Base-by-base conservation (phyloP, 1,284 basidiomycete species). In the Inonotus hispidus region DNA sequence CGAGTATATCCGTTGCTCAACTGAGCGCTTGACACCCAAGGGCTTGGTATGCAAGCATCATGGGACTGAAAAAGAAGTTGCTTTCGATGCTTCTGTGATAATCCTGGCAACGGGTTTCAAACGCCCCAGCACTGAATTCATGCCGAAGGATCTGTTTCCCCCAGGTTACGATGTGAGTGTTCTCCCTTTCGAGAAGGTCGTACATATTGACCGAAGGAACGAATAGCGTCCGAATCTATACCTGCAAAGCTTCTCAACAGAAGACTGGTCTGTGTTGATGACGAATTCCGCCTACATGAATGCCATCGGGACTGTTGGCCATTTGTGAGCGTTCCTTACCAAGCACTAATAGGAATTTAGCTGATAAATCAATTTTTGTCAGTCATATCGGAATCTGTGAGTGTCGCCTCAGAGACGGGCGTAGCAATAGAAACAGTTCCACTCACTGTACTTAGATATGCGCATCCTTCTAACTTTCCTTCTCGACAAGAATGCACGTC, bases 91-190 rank as follows among this genome's bases (percentile, higher is more conserved):
- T 0, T 84, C 86, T 66, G 74, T 85, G 3, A 75, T 87, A 41
- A 79, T 87, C 8, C 71, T 87, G 21, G 85, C 85, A 2, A 84
- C 83, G 1, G 85, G 84, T 1, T 87, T 83, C 68, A 73, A 82
- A 66, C 75, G 79, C 49, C 84, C 84, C 0, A 71, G 72, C n/a
- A 68, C 85, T 41, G 76, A 79, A 52, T 87, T 87, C 68, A 67
- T 87, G 59, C 77, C 80, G 7, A 63, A 78, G 1, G 79, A 84
- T n/a, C 69, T 87, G 49, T 87, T 87, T 73, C 84, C 84, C 0
- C 78, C 82, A 54, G 78, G 75, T 16, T 85, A 85, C 66, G 72
- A 79, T 62, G 77, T 76, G 53, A 29, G 71, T 66, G 6, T 14
- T 43, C 3, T 21, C 16, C 41, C 16, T 14, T 25, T 29, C 25